phyloP scores from a whole-genome alignment of 1,284 basidiomycete genomes.

The Pterula multifida region DNA sequence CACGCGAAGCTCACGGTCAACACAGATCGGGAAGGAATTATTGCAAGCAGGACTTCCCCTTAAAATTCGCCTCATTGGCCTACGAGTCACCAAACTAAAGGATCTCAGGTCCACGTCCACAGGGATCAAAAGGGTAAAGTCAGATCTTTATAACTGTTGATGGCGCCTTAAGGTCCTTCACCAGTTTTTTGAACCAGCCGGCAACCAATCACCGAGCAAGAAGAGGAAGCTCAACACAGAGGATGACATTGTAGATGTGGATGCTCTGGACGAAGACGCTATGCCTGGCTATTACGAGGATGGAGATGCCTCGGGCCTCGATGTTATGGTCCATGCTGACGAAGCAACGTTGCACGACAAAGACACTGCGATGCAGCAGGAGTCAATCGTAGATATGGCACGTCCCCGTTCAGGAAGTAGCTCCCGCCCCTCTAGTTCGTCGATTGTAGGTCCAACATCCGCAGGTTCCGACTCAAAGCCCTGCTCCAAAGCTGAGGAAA shows the following conservation, averaged over 20 bases:
- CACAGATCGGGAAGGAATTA: conserved; percentile 71
- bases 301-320: conserved; percentile 21
- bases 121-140: conserved; percentile 52
- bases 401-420: neutral
- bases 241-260: conserved; percentile 8
- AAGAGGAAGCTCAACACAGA: conserved; percentile 20
- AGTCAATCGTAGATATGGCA: neutral
- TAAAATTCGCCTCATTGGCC: conserved; percentile 67
- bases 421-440: neutral
- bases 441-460: neutral
- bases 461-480: neutral
- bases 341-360: conserved; percentile 11
- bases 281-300: conserved; percentile 49
- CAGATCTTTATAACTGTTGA: no score
- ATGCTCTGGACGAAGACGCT: conserved; percentile 17
- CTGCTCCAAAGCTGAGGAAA: neutral
- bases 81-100: conserved; percentile 76
- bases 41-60: conserved; percentile 70
- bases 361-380: neutral
- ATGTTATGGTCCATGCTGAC: conserved; percentile 15
- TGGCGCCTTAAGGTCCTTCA: neutral
- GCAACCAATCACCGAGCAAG: conserved; percentile 24
- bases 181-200: conserved; percentile 45
- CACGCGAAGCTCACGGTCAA: conserved; percentile 5
- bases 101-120: conserved; percentile 50